phyloP scores from a whole-genome alignment of 192 early-diverging fungal species.

The Rhizoclosmatium globosum region DNA sequence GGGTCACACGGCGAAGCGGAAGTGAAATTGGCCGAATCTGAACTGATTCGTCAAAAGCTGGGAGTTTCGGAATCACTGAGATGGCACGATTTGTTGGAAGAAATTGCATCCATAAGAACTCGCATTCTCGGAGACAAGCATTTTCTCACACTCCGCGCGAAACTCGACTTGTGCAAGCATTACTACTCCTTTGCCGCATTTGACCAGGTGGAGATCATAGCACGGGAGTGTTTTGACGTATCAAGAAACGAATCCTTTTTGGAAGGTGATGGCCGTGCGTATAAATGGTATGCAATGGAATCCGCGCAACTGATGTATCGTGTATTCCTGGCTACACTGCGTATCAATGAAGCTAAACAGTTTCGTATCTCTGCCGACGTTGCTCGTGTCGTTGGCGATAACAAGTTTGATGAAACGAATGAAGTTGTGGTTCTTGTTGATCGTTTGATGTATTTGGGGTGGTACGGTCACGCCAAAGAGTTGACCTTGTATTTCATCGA shows the following conservation, averaged over 20 bases:
- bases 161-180: too few relatives aligned
- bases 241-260: constrained; percentile 57
- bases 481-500: constrained; percentile 80
- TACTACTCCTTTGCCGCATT: constrained; percentile 80
- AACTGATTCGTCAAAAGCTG: too few relatives aligned
- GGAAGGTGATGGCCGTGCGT: constrained; percentile 54
- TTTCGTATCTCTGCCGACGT: constrained; percentile 93
- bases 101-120: constrained; percentile 85
- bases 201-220: background rate
- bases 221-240: constrained; percentile 41
- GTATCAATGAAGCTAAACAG: constrained; percentile 90
- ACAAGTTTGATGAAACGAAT: too few relatives aligned
- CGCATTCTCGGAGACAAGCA: constrained; percentile 91
- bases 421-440: too few relatives aligned
- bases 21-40: too few relatives aligned
- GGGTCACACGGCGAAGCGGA: too few relatives aligned
- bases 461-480: constrained; percentile 83
- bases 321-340: constrained; percentile 85
- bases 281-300: too few relatives aligned
- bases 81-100: too few relatives aligned
- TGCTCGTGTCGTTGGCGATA: too few relatives aligned
- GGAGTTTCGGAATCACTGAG: too few relatives aligned
- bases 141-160: constrained; percentile 89
- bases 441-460: constrained; percentile 88
- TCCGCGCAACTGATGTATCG: too few relatives aligned